Evolutionary conservation across 495 filamentous ascomycete genomes (phyloP).

Genomic region (Amniculicola lignicola): DNA sequence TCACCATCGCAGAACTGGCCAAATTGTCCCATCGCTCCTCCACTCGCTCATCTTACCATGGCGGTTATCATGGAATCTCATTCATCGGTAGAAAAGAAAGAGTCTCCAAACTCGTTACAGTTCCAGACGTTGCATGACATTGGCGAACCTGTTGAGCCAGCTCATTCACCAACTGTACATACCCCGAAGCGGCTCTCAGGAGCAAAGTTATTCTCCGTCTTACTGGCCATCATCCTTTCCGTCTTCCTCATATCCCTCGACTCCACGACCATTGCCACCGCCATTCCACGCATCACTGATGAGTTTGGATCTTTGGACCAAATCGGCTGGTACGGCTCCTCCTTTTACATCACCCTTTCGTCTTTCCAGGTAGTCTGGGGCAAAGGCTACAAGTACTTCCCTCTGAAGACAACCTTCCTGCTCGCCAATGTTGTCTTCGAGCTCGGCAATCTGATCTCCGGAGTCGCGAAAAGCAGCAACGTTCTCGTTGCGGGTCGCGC

Average conservation of each 20-base stretch:
- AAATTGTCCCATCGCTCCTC: background rate
- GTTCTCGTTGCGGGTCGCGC: slow-evolving; percentile 10
- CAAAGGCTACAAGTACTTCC: slow-evolving; percentile 10
- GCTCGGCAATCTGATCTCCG: slow-evolving; percentile 12
- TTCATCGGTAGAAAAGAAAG: background rate
- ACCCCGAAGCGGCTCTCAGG: background rate
- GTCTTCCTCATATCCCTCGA: slow-evolving; percentile 3
- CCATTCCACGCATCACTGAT: slow-evolving; percentile 15
- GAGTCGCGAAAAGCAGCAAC: slow-evolving; percentile 7
- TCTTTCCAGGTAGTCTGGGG: background rate
- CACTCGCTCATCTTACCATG: background rate
- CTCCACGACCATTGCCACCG: slow-evolving; percentile 19
- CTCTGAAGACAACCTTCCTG: slow-evolving; percentile 3
- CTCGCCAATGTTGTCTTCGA: slow-evolving; percentile 11
- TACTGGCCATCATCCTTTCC: slow-evolving; percentile 1
- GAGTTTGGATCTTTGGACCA: slow-evolving; percentile 12
- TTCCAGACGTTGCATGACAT: background rate
- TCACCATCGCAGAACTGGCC: too few species aligned
- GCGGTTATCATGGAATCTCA: background rate
- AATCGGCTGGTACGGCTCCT: slow-evolving; percentile 15
- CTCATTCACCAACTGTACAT: background rate
- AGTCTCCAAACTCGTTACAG: background rate
- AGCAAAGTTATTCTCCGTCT: background rate
- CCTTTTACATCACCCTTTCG: slow-evolving; percentile 2
- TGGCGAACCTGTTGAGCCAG: background rate